Percentiles rank a stretch among this genome's conserved stretches.
These are phyloP conservation scores for Polyporus arcularius DNA, from an alignment of 768 basidiomycete species.

Conservation along the genomic window DNA sequence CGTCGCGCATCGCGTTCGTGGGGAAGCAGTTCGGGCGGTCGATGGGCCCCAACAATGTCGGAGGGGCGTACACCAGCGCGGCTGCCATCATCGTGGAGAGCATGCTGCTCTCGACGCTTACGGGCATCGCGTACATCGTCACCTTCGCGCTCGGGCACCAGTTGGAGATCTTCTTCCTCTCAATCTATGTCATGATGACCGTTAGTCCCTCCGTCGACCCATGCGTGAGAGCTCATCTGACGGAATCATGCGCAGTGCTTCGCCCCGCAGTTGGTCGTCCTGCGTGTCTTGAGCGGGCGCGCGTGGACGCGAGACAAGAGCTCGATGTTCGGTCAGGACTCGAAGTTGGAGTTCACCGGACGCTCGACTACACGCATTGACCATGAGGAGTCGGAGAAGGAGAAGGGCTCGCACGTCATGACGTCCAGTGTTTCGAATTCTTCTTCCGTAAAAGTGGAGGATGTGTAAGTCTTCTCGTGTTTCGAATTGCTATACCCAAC, in stretches of 20 bases:
- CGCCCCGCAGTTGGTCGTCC: conserved; percentile 18
- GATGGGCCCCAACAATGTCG: conserved; percentile 3
- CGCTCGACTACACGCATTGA: background rate
- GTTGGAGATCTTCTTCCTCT: conserved; percentile 36
- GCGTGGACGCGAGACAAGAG: conserved; percentile 17
- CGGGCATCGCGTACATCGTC: conserved; percentile 39
- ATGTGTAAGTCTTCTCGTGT: background rate
- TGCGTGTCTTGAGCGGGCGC: conserved; percentile 17
- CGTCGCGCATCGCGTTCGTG: conserved; percentile 12
- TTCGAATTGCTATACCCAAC: background rate
- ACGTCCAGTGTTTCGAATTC: background rate
- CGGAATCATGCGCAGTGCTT: conserved; percentile 3
- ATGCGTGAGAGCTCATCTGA: background rate
- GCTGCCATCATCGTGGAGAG: conserved; percentile 38
- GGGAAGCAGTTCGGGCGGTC: background rate
- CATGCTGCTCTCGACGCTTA: conserved; percentile 35
- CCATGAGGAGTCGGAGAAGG: background rate
- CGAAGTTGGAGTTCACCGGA: conserved; percentile 14
- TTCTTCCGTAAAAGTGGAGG: background rate
- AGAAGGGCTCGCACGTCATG: background rate
- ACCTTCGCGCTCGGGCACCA: conserved; percentile 34
- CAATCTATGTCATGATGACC: conserved; percentile 39
- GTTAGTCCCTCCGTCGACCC: conserved; percentile 26
- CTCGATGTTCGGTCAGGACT: background rate
- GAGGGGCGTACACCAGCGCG: conserved; percentile 8